Evolutionary conservation across 768 basidiomycete species (phyloP).

Genomic region (Calocybe indica): DNA sequence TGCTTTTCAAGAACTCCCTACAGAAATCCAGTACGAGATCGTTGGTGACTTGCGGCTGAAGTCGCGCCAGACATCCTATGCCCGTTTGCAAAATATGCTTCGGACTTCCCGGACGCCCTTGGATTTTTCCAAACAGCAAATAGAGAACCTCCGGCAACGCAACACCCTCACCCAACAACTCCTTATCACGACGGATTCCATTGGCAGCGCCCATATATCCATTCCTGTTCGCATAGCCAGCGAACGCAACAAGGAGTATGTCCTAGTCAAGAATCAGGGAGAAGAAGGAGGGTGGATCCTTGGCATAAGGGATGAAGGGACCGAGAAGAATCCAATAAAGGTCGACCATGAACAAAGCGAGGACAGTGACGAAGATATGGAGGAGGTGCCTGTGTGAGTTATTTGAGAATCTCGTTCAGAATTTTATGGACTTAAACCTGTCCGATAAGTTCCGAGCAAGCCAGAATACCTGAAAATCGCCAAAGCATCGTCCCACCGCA

Average conservation of each 20-base stretch:
- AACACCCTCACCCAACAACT: constrained; percentile 93
- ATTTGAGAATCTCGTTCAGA: constrained; percentile 22
- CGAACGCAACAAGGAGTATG: constrained; percentile 90
- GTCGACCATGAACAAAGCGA: constrained; percentile 48
- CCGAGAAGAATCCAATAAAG: constrained; percentile 77
- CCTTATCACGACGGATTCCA: constrained; percentile 84
- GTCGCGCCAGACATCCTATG: constrained; percentile 91
- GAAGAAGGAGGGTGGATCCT: constrained; percentile 90
- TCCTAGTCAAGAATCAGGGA: constrained; percentile 90
- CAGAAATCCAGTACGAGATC: constrained; percentile 97
- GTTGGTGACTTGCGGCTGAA: constrained; percentile 92
- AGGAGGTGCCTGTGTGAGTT: constrained; percentile 69
- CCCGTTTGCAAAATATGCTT: constrained; percentile 88
- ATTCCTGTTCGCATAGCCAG: constrained; percentile 95
- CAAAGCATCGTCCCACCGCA: too few relatives aligned
- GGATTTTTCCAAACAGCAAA: constrained; percentile 96
- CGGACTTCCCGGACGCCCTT: constrained; percentile 71
- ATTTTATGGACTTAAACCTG: not conserved
- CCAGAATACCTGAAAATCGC: too few relatives aligned
- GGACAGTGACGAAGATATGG: constrained; percentile 64
- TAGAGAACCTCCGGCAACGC: constrained; percentile 81
- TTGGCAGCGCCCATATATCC: constrained; percentile 82
- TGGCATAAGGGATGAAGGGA: constrained; percentile 85
- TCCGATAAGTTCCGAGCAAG: too few relatives aligned
- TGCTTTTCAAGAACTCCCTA: constrained; percentile 88